These are phyloP conservation scores for Nemania sp. DNA, from an alignment of 2,329 filamentous ascomycete species.

Conservation along the genomic window DNA sequence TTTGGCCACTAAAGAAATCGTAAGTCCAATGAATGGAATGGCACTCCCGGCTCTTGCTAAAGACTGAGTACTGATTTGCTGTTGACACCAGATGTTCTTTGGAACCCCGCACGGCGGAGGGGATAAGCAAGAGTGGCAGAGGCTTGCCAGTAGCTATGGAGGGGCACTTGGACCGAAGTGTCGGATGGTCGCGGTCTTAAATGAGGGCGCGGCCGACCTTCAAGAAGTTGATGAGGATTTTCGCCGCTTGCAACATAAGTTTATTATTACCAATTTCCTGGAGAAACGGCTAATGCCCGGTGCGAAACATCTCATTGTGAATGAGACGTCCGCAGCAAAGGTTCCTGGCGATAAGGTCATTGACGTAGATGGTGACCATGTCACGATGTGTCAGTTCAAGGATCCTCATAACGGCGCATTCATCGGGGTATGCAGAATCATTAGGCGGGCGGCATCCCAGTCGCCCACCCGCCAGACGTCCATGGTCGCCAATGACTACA, in stretches of 20 bases:
- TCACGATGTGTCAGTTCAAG: conserved; percentile 1
- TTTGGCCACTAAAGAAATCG: neutral
- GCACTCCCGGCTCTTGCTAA: neutral
- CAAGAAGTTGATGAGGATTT: neutral
- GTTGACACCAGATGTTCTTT: conserved; percentile 5
- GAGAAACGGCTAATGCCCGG: neutral
- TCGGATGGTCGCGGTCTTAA: neutral
- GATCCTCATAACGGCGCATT: neutral
- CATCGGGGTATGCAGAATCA: neutral
- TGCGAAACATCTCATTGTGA: neutral
- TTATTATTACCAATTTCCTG: neutral
- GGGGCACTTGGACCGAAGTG: neutral
- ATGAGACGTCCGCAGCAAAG: neutral
- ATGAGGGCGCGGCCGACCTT: neutral
- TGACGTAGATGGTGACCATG: neutral
- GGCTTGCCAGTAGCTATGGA: neutral
- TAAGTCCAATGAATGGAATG: neutral
- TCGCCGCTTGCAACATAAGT: neutral
- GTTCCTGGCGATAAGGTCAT: neutral
- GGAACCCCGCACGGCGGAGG: neutral
- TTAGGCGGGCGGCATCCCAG: neutral
- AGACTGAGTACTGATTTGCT: neutral
- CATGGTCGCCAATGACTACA: neutral
- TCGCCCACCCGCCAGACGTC: neutral
- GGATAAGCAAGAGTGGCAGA: neutral